phyloP scores from a whole-genome alignment of 495 filamentous ascomycete genomes.

The Penicillium atrosanguineum region DNA sequence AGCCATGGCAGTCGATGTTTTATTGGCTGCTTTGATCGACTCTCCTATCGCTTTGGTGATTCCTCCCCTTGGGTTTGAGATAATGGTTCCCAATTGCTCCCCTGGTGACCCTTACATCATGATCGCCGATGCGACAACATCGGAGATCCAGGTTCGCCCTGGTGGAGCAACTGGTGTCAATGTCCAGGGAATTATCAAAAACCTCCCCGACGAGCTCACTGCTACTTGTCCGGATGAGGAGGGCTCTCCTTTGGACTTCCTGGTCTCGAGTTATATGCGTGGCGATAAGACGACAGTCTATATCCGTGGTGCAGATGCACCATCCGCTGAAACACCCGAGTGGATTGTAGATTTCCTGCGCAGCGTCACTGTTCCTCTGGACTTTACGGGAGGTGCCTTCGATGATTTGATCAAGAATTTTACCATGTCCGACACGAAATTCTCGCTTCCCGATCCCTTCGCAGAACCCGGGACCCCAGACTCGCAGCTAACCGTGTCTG shows the following conservation, averaged over 20 bases:
- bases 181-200: slow-evolving; percentile 63
- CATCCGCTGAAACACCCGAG: slow-evolving; percentile 61
- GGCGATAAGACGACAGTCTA: slow-evolving; percentile 75
- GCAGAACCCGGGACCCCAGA: slow-evolving; percentile 74
- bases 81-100: slow-evolving; percentile 76
- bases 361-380: slow-evolving; percentile 78
- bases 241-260: slow-evolving; percentile 79
- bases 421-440: slow-evolving; percentile 76
- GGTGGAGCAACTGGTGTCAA: slow-evolving; percentile 62
- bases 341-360: slow-evolving; percentile 82
- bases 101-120: slow-evolving; percentile 59
- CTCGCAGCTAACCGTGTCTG: slow-evolving; percentile 73
- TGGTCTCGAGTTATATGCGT: slow-evolving; percentile 78
- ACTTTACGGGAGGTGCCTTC: slow-evolving; percentile 76
- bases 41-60: slow-evolving; percentile 72
- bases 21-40: slow-evolving; percentile 63
- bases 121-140: slow-evolving; percentile 74
- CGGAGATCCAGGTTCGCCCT: slow-evolving; percentile 60
- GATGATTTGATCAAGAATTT: slow-evolving; percentile 84
- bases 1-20: slow-evolving; percentile 75
- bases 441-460: slow-evolving; percentile 73
- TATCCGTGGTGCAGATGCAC: slow-evolving; percentile 69
- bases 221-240: slow-evolving; percentile 67
- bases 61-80: slow-evolving; percentile 76
- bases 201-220: slow-evolving; percentile 69